Evolutionary conservation across 129 eudicot species (phyloP).

Genomic region (Tagetes patula): DNA sequence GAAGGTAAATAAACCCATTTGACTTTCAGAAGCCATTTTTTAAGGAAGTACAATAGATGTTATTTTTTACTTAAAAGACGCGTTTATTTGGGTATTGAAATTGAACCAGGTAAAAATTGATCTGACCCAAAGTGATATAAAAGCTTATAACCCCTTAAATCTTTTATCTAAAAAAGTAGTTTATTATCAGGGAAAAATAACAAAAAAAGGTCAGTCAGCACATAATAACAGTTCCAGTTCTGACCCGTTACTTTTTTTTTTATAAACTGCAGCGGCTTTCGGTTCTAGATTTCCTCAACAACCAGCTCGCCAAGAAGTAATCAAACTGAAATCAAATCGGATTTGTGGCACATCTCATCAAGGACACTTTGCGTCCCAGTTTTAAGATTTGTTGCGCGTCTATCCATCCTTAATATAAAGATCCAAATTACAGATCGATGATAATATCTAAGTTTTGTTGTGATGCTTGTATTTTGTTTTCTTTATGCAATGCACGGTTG

Average conservation of each 20-base stretch:
- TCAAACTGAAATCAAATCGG: constrained; percentile 30
- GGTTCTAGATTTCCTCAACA: constrained; percentile 77
- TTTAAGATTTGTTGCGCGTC: background rate
- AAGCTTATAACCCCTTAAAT: background rate
- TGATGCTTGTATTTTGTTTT: constrained; percentile 21
- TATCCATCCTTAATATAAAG: constrained; percentile 12
- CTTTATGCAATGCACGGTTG: background rate
- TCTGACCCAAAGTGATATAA: background rate
- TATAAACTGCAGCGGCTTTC: constrained; percentile 69
- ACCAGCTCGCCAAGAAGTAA: constrained; percentile 55
- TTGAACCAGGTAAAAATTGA: background rate
- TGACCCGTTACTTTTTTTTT: background rate
- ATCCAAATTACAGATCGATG: constrained; percentile 20
- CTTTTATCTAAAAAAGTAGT: background rate
- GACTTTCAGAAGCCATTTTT: background rate
- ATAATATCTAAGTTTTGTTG: constrained; percentile 21
- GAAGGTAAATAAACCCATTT: too few relatives aligned
- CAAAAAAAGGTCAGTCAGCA: background rate
- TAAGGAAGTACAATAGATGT: background rate
- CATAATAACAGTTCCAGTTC: background rate
- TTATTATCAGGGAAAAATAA: background rate
- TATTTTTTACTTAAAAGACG: background rate
- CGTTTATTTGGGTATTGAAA: background rate
- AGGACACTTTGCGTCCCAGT: constrained; percentile 16
- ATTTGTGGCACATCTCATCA: background rate